Evolutionary conservation across 345 rosid species (phyloP).

Genomic region (Hibiscus mutabilis): DNA sequence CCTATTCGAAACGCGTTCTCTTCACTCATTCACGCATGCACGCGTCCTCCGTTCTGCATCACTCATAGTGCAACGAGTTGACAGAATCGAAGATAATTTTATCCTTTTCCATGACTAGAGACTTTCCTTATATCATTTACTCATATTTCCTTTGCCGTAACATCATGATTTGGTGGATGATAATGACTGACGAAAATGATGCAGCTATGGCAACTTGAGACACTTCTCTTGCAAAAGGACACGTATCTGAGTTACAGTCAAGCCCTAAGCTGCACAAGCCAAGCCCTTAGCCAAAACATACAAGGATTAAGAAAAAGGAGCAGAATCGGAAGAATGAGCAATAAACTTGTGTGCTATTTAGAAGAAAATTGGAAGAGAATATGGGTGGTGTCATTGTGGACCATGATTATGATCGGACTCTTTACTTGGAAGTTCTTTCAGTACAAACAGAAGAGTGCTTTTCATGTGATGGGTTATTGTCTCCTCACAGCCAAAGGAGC

Average conservation of each 20-base stretch:
- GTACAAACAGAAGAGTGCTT: slow-evolving; percentile 69
- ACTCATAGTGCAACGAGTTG: slow-evolving; percentile 13
- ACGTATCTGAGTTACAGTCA: slow-evolving; percentile 92
- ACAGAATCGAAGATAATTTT: slow-evolving; percentile 10
- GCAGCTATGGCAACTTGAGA: slow-evolving; percentile 99
- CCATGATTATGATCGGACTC: slow-evolving; percentile 67
- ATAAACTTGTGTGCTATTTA: slow-evolving; percentile 41
- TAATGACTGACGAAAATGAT: slow-evolving; percentile 12
- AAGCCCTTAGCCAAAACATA: slow-evolving; percentile 92
- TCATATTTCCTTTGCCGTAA: not conserved
- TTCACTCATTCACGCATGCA: not conserved
- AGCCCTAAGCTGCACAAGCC: slow-evolving; percentile 95
- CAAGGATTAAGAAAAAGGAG: slow-evolving; percentile 64
- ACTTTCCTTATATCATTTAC: not conserved
- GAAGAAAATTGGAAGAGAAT: slow-evolving; percentile 88
- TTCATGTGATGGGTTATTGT: slow-evolving; percentile 82
- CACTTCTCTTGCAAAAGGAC: slow-evolving; percentile 89
- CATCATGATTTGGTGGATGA: slow-evolving; percentile 10
- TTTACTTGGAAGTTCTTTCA: slow-evolving; percentile 87
- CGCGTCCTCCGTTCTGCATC: slow-evolving; percentile 15
- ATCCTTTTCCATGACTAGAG: slow-evolving; percentile 9
- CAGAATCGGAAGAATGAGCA: slow-evolving; percentile 50
- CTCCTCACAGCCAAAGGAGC: slow-evolving; percentile 95
- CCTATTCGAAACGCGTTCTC: slow-evolving; percentile 10
- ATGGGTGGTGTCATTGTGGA: slow-evolving; percentile 80